Percentiles rank a stretch among this genome's conserved stretches.
Conservation (phyloP, 345 rosid genomes). For the Trapa incisa region DNA sequence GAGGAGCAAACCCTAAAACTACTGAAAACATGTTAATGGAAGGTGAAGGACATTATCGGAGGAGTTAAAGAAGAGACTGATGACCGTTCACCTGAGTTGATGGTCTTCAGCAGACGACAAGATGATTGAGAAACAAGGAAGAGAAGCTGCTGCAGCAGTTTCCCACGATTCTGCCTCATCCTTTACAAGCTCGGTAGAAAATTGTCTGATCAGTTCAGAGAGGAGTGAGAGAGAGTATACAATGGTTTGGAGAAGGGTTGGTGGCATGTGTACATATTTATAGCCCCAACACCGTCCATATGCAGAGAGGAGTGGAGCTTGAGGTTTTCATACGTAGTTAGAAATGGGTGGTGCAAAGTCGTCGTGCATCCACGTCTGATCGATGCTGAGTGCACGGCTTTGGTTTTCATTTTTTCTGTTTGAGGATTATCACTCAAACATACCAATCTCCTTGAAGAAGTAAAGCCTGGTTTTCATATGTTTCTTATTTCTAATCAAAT, state of each 20-base stretch:
- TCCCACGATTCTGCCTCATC: slow-evolving; percentile 1
- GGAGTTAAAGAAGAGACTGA: not conserved
- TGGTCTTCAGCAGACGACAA: not conserved
- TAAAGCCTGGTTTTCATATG: too few relatives aligned
- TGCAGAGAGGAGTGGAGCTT: too few relatives aligned
- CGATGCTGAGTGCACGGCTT: too few relatives aligned
- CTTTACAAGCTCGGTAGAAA: not conserved
- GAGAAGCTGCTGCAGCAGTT: not conserved
- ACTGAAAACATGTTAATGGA: too few relatives aligned
- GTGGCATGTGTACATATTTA: not conserved
- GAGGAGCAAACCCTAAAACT: not conserved
- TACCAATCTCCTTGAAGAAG: too few relatives aligned
- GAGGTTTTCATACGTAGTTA: too few relatives aligned
- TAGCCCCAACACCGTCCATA: not conserved
- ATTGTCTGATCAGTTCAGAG: not conserved
- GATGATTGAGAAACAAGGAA: not conserved
- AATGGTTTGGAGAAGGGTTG: not conserved
- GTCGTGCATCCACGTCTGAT: too few relatives aligned
- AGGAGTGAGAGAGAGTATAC: not conserved
- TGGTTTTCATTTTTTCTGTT: too few relatives aligned
- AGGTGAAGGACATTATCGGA: too few relatives aligned
- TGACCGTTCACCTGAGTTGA: not conserved
- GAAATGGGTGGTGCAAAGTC: too few relatives aligned
- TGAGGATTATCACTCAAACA: too few relatives aligned
- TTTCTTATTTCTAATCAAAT: too few relatives aligned